Conservation (phyloP, 495 filamentous ascomycete genomes). For the Penicillium alfredii region DNA sequence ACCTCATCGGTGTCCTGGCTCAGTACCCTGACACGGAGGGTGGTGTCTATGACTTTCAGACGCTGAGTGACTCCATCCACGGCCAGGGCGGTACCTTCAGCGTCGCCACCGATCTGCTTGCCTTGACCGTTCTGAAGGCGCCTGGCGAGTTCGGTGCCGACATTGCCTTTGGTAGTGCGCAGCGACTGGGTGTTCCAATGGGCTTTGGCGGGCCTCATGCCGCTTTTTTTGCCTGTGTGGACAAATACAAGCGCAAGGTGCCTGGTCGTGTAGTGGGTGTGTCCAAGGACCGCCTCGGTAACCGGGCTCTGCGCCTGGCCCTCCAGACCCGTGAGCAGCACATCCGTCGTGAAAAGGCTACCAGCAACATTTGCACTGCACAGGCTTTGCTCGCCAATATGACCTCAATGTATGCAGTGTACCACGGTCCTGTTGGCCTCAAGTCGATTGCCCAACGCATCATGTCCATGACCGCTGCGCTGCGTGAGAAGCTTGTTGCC, state of each 20-base stretch:
- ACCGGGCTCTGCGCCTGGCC: slow-evolving; percentile 78
- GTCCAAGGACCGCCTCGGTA: slow-evolving; percentile 84
- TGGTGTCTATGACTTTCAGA: slow-evolving; percentile 67
- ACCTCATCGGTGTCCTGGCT: slow-evolving; percentile 83
- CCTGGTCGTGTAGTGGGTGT: slow-evolving; percentile 89
- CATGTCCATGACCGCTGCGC: slow-evolving; percentile 60
- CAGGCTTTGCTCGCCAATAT: slow-evolving; percentile 95
- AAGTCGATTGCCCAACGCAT: slow-evolving; percentile 77
- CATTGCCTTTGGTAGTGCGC: slow-evolving; percentile 94
- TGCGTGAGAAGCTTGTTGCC: slow-evolving; percentile 62
- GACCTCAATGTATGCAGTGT: slow-evolving; percentile 96
- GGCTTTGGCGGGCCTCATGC: slow-evolving; percentile 95
- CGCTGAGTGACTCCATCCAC: slow-evolving; percentile 72
- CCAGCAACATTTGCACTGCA: slow-evolving; percentile 97
- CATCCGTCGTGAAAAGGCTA: slow-evolving; percentile 95
- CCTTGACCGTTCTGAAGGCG: slow-evolving; percentile 82
- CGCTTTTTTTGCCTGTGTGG: slow-evolving; percentile 90
- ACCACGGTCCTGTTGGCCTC: slow-evolving; percentile 85
- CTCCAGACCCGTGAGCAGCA: slow-evolving; percentile 96
- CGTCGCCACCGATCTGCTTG: slow-evolving; percentile 87
- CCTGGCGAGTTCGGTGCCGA: slow-evolving; percentile 96
- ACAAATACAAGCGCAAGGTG: slow-evolving; percentile 94
- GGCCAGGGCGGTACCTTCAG: slow-evolving; percentile 74
- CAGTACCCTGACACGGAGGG: slow-evolving; percentile 95
- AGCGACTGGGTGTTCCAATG: slow-evolving; percentile 89